Evolutionary conservation across 495 filamentous ascomycete genomes (phyloP).

Genomic region (Talaromyces liani): DNA sequence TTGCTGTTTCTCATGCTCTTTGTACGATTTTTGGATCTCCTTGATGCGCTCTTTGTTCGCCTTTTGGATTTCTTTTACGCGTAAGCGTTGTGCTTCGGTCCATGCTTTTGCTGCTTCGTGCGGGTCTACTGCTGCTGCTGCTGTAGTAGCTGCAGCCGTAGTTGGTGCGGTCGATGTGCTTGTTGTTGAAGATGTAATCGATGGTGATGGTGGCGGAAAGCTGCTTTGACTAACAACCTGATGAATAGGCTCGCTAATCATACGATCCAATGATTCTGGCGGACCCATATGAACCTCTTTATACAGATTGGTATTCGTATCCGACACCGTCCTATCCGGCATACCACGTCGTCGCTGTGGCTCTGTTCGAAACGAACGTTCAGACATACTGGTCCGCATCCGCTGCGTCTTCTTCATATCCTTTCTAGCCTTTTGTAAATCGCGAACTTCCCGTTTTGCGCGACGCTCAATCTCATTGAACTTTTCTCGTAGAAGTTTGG

Average conservation of each 20-base stretch:
- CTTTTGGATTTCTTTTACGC: conserved; percentile 6
- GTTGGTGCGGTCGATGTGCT: background rate
- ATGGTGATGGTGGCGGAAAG: background rate
- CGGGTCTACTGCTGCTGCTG: background rate
- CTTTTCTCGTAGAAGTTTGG: conserved; percentile 29
- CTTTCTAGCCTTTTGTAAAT: conserved; percentile 19
- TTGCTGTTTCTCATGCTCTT: conserved; percentile 22
- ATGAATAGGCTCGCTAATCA: conserved; percentile 1
- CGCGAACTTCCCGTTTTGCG: conserved; percentile 33
- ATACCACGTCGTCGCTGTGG: background rate
- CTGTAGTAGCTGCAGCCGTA: background rate
- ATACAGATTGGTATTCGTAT: background rate
- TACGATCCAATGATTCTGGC: background rate
- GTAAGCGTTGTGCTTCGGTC: conserved; percentile 2
- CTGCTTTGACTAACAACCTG: background rate
- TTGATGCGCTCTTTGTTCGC: conserved; percentile 15
- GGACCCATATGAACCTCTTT: background rate
- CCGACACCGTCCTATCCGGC: background rate
- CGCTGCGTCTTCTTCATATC: conserved; percentile 13
- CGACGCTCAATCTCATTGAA: conserved; percentile 33
- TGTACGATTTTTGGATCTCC: conserved; percentile 13
- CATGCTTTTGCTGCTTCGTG: conserved; percentile 9
- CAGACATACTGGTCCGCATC: background rate
- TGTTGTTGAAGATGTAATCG: background rate
- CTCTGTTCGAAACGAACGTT: background rate